Base-by-base conservation (phyloP, 75 land plant genomes). In the Sequoiadendron giganteum region DNA sequence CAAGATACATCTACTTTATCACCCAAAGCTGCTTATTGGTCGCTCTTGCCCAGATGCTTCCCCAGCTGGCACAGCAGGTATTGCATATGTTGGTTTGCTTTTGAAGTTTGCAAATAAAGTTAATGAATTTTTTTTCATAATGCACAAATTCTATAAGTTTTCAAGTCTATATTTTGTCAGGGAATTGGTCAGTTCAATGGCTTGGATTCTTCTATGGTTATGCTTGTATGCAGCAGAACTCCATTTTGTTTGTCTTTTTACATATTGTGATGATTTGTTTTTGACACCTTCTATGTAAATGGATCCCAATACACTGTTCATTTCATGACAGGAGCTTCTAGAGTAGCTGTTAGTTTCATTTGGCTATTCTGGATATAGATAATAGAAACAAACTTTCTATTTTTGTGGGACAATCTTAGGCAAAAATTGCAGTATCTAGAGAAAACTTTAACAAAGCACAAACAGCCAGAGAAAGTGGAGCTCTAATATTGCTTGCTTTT, bases 31-130 rank as follows among this genome's bases (percentile, higher is more conserved):
- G 49, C 96, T 98, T 10, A 90, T 89, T 86, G 99, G 99, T 13
- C 95, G 98, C 15, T 93, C 87, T 83, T 98, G 99, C 91, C 96
- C 96, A 47, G 99, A 98, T 94, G 95, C 97, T 88, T 98, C 99
- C 14, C 99, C 99, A 80, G 88, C 93, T 77, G 99, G 99, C 68
- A 92, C 95, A 86, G 89, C 99, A 95, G 99, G 99, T 96, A 86
- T n/a, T 45, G 1, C 25, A 82, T 42, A 42, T 81, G 28, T 43
- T 81, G 48, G 48, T 43, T 81, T 81, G 5, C 28, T 79, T 79
- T 79, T 39, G 9, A 42, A 79, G 45, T 25, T 81, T 14, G 43
- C 36, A 79, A 79, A 79, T 18, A 21, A 79, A 36, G 15, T 76
- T 30, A n/a, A 30, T 72, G 2, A n/a, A 30, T 79, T 40, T 5